Conservation (phyloP, 2,329 filamentous ascomycete species). For the Penicillium glabrum region DNA sequence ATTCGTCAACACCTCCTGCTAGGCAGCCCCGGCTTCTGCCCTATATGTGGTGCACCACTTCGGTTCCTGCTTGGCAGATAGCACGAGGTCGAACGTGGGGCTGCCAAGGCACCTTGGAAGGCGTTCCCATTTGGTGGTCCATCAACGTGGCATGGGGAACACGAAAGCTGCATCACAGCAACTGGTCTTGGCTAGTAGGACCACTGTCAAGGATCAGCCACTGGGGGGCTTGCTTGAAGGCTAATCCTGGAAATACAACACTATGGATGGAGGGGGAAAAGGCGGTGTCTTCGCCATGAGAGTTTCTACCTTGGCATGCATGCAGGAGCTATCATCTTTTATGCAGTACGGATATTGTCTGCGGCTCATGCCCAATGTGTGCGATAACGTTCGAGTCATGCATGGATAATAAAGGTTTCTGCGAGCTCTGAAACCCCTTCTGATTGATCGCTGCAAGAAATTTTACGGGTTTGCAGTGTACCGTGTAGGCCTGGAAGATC, state of each 20-base stretch:
- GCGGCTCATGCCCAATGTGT: conserved; percentile 15
- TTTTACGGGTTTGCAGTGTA: not conserved
- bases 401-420: not conserved
- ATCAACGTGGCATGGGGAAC: conserved; percentile 18
- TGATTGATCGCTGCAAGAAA: not conserved
- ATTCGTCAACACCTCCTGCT: not conserved
- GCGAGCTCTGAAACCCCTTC: not conserved
- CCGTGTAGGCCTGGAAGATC: not conserved
- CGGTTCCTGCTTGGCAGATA: not conserved
- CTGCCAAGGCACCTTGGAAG: not conserved
- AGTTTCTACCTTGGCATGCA: conserved; percentile 19
- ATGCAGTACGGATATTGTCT: conserved; percentile 16
- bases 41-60: not conserved
- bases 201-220: not conserved
- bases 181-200: conserved; percentile 10
- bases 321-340: conserved; percentile 11
- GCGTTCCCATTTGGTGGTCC: not conserved
- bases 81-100: conserved; percentile 2
- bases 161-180: conserved; percentile 14
- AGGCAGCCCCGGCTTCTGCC: not conserved
- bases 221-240: conserved; percentile 1
- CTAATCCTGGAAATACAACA: not conserved
- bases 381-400: not conserved
- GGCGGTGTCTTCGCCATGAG: conserved; percentile 20
- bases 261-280: conserved; percentile 14